Percentiles rank a stretch among this genome's conserved stretches.
phyloP scores from a whole-genome alignment of 192 early-diverging fungal genomes.

The Thamnidium elegans region DNA sequence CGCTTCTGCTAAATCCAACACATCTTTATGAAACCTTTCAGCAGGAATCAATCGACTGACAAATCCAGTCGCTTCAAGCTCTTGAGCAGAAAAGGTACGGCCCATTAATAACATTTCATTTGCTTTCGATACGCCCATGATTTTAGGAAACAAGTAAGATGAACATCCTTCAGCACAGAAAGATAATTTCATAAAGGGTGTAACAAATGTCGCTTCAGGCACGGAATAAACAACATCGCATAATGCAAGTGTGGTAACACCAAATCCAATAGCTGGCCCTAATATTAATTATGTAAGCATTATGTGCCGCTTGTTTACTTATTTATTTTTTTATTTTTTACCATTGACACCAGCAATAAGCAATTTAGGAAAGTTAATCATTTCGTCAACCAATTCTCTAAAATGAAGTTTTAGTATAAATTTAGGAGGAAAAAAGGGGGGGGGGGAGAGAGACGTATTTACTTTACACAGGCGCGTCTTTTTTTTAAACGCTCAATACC shows the following conservation, averaged over 20 bases:
- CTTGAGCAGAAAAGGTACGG: slow-evolving; percentile 48
- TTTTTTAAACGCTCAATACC: background rate
- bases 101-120: slow-evolving; percentile 64
- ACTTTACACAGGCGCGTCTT: slow-evolving; percentile 17
- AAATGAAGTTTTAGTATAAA: background rate
- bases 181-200: slow-evolving; percentile 68
- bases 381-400: slow-evolving; percentile 26
- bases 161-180: slow-evolving; percentile 77
- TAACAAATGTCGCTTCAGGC: slow-evolving; percentile 62
- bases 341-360: slow-evolving; percentile 72
- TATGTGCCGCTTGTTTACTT: slow-evolving; percentile 35
- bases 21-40: slow-evolving; percentile 48
- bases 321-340: slow-evolving; percentile 17
- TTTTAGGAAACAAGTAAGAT: slow-evolving; percentile 63
- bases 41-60: slow-evolving; percentile 48
- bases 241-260: slow-evolving; percentile 60
- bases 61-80: slow-evolving; percentile 55
- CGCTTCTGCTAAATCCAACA: slow-evolving; percentile 46
- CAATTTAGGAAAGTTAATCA: slow-evolving; percentile 66
- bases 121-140: slow-evolving; percentile 60
- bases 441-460: background rate
- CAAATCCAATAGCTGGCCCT: slow-evolving; percentile 69
- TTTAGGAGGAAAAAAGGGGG: background rate
- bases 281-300: slow-evolving; percentile 31
- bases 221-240: slow-evolving; percentile 68